Conservation (phyloP, 306 rosid species). For the Pyrus betulifolia region DNA sequence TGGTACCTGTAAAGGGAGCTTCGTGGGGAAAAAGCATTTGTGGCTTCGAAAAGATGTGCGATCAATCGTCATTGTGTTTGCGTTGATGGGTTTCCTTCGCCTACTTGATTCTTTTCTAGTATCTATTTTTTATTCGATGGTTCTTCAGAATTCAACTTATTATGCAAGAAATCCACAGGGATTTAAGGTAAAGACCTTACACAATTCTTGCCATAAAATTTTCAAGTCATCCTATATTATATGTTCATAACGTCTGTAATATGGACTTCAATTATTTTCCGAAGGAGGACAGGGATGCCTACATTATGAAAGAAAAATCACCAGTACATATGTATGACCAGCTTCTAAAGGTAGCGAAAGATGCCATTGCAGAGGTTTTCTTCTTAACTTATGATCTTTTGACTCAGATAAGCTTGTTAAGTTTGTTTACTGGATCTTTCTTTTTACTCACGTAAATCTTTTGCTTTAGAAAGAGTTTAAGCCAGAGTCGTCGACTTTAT, state of each 20-base stretch:
- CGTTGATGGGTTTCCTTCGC: conserved; percentile 56
- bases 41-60: conserved; percentile 60
- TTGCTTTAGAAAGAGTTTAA: conserved; percentile 50
- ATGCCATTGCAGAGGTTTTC: conserved; percentile 24
- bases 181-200: neutral
- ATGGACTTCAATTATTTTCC: neutral
- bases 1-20: conserved; percentile 42
- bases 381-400: conserved; percentile 12
- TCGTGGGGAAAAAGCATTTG: conserved; percentile 43
- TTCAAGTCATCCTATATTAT: neutral
- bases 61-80: conserved; percentile 46
- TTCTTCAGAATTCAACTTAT: conserved; percentile 28
- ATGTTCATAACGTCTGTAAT: neutral
- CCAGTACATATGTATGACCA: conserved; percentile 65
- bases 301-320: conserved; percentile 25
- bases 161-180: conserved; percentile 28
- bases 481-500: conserved; percentile 53
- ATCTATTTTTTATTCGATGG: conserved; percentile 45
- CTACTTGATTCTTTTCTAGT: conserved; percentile 69
- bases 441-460: neutral
- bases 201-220: neutral
- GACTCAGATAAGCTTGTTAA: conserved; percentile 4
- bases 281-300: conserved; percentile 28
- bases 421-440: neutral
- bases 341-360: conserved; percentile 27